Base-by-base conservation (phyloP, 2,329 filamentous ascomycete genomes). In the Alternaria angustiovoidea region DNA sequence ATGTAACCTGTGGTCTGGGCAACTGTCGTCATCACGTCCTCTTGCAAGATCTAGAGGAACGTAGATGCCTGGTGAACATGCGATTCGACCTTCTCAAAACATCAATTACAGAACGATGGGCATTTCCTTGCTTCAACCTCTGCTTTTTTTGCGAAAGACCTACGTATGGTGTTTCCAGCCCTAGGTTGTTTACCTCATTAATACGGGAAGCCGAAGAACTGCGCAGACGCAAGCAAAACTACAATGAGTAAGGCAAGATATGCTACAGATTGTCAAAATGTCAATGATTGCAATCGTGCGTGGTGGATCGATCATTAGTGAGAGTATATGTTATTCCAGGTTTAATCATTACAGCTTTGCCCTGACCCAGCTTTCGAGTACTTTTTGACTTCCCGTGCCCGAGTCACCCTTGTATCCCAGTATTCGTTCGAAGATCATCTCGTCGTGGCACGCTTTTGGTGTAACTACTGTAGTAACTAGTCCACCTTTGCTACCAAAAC, bases 381-480 rank as follows among this genome's bases (percentile, higher is more conserved):
- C 69, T 20, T 64, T 62, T 30, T 78, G 70, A 70, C 68, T 79
- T 41, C 63, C 75, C 44, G 72, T 80, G 62, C 69, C 75, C 16
- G 71, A 73, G 49, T 76, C 73, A 5, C 72, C 71, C 46, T 75
- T 76, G 48, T 80, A 79, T 1, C 79, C 79, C 28, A 82, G 41
- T 4, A 79, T 42, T n/a, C 69, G 65, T 59, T 82, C 79, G 0
- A 81, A 59, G 32, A 82, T 77, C 69, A 80, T 78, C 64, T 81
- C 81, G 26, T 79, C 78, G 60, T 83, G 81, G 14, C 72, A 71
- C 1, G 74, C 79, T 11, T 74, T 74, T 5, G 73, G 69, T 26
- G 79, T 78, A 7, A 81, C 66, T 0, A 82, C 72, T 0, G 75
- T 65, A 26, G 71, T 74, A 6, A 76, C 75, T 20, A 68, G 67